These are phyloP conservation scores for Turritis glabra DNA, from an alignment of 345 rosid genomes.

Conservation along the genomic window DNA sequence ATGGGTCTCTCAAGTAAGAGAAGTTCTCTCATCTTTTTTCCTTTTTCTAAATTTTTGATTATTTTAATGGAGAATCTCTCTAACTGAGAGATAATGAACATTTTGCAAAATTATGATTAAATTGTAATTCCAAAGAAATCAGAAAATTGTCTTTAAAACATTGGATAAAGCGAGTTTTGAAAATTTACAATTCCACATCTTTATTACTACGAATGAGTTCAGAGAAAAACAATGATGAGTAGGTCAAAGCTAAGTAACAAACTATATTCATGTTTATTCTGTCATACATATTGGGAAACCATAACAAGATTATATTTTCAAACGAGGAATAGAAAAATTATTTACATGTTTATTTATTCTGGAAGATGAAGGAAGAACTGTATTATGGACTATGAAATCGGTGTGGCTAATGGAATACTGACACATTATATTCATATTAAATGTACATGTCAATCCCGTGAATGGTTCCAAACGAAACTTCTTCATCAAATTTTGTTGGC, in stretches of 20 bases:
- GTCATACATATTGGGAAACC: not conserved
- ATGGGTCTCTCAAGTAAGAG: too few species aligned
- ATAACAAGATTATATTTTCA: not conserved
- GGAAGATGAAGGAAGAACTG: constrained; percentile 19
- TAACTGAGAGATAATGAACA: too few species aligned
- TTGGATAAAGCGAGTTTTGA: too few species aligned
- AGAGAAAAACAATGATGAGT: not conserved
- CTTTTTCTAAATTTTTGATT: too few species aligned
- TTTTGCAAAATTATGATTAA: too few species aligned
- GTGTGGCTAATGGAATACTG: constrained; percentile 7
- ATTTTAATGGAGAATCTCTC: too few species aligned
- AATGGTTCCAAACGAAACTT: not conserved
- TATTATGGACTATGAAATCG: not conserved
- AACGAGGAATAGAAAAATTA: not conserved
- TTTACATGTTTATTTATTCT: not conserved
- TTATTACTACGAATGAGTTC: too few species aligned
- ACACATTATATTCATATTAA: constrained; percentile 13
- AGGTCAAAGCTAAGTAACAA: not conserved
- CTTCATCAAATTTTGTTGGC: constrained; percentile 22
- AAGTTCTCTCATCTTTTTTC: too few species aligned
- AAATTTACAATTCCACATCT: too few species aligned
- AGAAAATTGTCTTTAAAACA: too few species aligned
- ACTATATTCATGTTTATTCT: not conserved
- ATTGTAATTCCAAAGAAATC: too few species aligned
- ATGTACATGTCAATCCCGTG: constrained; percentile 9